Percentiles rank a stretch among this genome's conserved stretches.
phyloP scores from a whole-genome alignment of 257 asterid species.

The Echites panduratus region DNA sequence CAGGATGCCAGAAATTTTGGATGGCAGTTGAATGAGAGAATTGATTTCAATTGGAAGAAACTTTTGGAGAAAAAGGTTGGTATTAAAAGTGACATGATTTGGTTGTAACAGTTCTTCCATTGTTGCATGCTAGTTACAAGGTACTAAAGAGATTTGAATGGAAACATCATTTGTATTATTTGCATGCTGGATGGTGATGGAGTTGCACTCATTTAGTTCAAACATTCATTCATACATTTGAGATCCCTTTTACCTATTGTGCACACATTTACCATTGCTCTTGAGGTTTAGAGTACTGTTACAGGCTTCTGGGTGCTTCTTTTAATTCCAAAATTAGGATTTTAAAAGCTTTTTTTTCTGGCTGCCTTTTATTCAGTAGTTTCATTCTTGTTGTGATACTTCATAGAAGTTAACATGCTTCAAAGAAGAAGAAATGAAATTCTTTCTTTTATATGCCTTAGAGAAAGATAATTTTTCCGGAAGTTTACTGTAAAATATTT shows the following conservation, averaged over 20 bases:
- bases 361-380: background rate
- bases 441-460: too few species aligned
- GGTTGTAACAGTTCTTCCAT: background rate
- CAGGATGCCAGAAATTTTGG: conserved; percentile 96
- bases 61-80: conserved; percentile 87
- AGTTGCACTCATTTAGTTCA: background rate
- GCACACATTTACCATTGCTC: background rate
- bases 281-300: background rate
- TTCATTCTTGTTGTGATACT: background rate
- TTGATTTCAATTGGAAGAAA: conserved; percentile 91
- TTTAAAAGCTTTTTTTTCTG: background rate
- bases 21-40: conserved; percentile 80
- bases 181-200: background rate
- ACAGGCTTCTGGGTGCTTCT: background rate
- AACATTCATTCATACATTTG: background rate
- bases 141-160: background rate
- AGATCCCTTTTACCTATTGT: background rate
- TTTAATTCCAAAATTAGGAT: background rate
- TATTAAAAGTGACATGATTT: background rate
- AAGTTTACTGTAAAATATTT: background rate
- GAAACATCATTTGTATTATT: background rate
- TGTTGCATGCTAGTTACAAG: background rate
- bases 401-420: background rate
- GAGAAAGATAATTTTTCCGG: background rate
- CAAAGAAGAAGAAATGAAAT: background rate